These are phyloP conservation scores for Priceomyces castillae DNA, from an alignment of 805 yeast genomes.

Conservation along the genomic window DNA sequence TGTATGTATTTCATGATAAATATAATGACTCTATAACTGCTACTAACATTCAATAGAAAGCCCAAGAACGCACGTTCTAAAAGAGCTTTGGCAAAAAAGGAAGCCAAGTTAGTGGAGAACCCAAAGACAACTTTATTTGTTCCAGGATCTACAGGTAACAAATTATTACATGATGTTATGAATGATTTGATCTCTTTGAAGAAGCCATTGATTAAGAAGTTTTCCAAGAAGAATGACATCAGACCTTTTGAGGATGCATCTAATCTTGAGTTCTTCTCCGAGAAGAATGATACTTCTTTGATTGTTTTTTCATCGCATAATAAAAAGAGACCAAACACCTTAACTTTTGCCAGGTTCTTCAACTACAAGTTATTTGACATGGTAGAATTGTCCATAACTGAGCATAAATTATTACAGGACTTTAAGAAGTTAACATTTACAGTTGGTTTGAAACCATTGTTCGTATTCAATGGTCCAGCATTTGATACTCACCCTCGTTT, in stretches of 20 bases:
- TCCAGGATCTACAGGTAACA: constrained; percentile 81
- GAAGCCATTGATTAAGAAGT: constrained; percentile 86
- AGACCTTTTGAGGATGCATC: constrained; percentile 90
- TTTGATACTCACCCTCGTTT: constrained; percentile 88
- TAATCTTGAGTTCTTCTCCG: constrained; percentile 85
- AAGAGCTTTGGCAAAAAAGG: constrained; percentile 86
- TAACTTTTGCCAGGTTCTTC: constrained; percentile 87
- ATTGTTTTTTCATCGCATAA: constrained; percentile 75
- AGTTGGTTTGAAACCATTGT: constrained; percentile 91
- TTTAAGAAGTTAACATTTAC: constrained; percentile 79
- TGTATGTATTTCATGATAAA: constrained; percentile 21
- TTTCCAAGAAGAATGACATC: constrained; percentile 82
- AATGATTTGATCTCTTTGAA: constrained; percentile 86
- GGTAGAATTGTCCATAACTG: constrained; percentile 79
- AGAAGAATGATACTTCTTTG: constrained; percentile 88
- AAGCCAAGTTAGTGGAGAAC: constrained; percentile 86
- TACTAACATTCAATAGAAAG: constrained; percentile 31
- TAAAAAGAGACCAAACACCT: constrained; percentile 89
- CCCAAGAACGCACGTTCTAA: constrained; percentile 96
- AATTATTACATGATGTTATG: constrained; percentile 81
- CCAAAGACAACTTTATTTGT: constrained; percentile 86
- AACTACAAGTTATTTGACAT: constrained; percentile 88
- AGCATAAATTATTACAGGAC: constrained; percentile 68
- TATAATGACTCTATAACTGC: not conserved
- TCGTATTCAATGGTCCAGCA: constrained; percentile 86